Conservation (phyloP, 2,329 filamentous ascomycete genomes). For the Dendrostoma leiphaemia region DNA sequence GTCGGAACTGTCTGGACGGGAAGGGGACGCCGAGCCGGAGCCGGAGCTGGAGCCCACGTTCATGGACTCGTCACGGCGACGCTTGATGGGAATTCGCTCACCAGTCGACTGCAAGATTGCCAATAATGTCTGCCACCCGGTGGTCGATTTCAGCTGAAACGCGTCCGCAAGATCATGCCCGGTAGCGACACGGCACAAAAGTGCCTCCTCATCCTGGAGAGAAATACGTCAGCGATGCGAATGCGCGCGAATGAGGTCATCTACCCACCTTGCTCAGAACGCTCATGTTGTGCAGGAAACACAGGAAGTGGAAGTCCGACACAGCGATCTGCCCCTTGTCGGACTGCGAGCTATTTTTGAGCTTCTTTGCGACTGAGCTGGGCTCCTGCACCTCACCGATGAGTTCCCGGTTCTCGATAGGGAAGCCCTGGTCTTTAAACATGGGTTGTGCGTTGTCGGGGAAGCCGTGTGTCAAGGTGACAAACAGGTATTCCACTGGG, state of each 20-base stretch:
- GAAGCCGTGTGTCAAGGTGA: constrained; percentile 95
- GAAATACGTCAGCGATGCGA: neutral
- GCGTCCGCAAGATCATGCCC: constrained; percentile 78
- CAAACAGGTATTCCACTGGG: constrained; percentile 92
- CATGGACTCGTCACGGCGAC: constrained; percentile 41
- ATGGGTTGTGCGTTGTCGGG: constrained; percentile 74
- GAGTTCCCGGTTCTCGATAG: constrained; percentile 86
- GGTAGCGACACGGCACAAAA: constrained; percentile 82
- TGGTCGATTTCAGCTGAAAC: constrained; percentile 78
- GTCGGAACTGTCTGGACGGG: constrained; percentile 25
- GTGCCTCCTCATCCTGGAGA: constrained; percentile 77
- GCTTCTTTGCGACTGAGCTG: constrained; percentile 62
- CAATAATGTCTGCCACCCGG: constrained; percentile 91
- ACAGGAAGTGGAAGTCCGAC: constrained; percentile 94
- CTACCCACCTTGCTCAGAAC: constrained; percentile 77
- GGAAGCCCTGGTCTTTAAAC: constrained; percentile 74
- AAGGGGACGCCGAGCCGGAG: constrained; percentile 22
- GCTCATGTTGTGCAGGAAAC: constrained; percentile 76
- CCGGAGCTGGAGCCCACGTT: constrained; percentile 6
- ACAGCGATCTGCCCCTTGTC: constrained; percentile 64
- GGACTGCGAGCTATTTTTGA: constrained; percentile 61
- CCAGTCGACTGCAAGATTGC: constrained; percentile 94
- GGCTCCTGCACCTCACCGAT: constrained; percentile 85
- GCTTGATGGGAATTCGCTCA: constrained; percentile 85
- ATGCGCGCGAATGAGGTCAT: constrained; percentile 8